These are phyloP conservation scores for Plantago elongata DNA, from an alignment of 257 asterid species.

Conservation along the genomic window DNA sequence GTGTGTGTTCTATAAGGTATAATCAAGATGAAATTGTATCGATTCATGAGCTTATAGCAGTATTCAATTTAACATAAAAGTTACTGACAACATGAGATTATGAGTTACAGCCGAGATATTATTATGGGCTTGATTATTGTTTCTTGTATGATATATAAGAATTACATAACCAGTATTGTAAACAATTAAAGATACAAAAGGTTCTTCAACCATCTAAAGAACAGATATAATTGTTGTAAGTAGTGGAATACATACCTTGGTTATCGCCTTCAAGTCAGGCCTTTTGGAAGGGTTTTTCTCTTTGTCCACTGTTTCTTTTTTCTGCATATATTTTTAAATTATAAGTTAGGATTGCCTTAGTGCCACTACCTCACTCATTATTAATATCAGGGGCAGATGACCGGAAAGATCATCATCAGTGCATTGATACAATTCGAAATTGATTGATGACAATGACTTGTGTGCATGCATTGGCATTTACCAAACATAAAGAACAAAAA, in stretches of 20 bases:
- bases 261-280: constrained; percentile 81
- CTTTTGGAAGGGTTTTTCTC: constrained; percentile 46
- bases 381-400: background rate
- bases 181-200: no score
- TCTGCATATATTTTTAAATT: constrained; percentile 36
- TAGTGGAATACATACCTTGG: constrained; percentile 52
- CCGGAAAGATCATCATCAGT: constrained; percentile 2
- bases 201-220: background rate
- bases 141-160: no score
- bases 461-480: no score
- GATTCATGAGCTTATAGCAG: no score
- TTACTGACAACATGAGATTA: no score
- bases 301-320: constrained; percentile 20
- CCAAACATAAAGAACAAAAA: no score
- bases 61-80: no score
- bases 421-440: background rate
- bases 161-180: no score
- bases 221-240: background rate
- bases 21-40: no score
- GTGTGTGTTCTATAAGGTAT: no score
- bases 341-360: constrained; percentile 11
- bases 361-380: background rate
- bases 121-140: no score
- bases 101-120: no score
- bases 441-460: background rate